Percentiles rank a stretch among this genome's conserved stretches.
phyloP scores from a whole-genome alignment of 2,329 filamentous ascomycete species.

The Clonostachys rhizophaga region DNA sequence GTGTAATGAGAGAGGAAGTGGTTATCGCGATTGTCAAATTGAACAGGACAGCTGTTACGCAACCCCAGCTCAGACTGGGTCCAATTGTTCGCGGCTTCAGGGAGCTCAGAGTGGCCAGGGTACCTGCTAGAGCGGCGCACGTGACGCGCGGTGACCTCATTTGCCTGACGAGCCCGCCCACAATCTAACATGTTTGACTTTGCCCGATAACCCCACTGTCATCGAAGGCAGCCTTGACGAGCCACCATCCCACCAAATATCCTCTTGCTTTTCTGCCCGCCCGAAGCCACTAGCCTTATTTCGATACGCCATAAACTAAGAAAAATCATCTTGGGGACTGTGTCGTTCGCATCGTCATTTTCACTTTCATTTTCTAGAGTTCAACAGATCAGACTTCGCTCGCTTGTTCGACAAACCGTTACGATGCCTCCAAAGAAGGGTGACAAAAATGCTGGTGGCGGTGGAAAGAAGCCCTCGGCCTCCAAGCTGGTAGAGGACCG shows the following conservation, averaged over 20 bases:
- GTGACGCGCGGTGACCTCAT: slow-evolving; percentile 8
- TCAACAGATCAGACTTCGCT: too few relatives aligned
- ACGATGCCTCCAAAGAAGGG: slow-evolving; percentile 71
- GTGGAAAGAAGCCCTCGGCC: slow-evolving; percentile 49
- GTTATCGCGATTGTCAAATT: background rate
- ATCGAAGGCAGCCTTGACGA: too few relatives aligned
- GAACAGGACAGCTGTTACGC: slow-evolving; percentile 2
- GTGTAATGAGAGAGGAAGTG: background rate
- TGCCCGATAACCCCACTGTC: too few relatives aligned
- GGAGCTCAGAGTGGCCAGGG: background rate
- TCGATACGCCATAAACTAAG: too few relatives aligned
- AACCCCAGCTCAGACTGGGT: background rate
- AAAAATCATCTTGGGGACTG: too few relatives aligned
- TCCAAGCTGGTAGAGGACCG: slow-evolving; percentile 79
- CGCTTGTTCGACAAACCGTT: slow-evolving; percentile 6
- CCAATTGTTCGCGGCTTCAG: background rate
- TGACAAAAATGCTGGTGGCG: slow-evolving; percentile 43
- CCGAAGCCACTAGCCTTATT: too few relatives aligned
- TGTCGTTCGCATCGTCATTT: too few relatives aligned
- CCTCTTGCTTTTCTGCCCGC: too few relatives aligned
- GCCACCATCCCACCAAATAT: too few relatives aligned
- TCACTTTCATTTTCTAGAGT: too few relatives aligned
- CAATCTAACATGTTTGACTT: background rate
- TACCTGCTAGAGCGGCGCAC: slow-evolving; percentile 2
- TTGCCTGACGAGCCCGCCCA: background rate